A percentile compares a stretch with the other conserved stretches of the same genome.
phyloP scores from a whole-genome alignment of 2,329 filamentous ascomycete genomes.

The Hypoxylon sp. region DNA sequence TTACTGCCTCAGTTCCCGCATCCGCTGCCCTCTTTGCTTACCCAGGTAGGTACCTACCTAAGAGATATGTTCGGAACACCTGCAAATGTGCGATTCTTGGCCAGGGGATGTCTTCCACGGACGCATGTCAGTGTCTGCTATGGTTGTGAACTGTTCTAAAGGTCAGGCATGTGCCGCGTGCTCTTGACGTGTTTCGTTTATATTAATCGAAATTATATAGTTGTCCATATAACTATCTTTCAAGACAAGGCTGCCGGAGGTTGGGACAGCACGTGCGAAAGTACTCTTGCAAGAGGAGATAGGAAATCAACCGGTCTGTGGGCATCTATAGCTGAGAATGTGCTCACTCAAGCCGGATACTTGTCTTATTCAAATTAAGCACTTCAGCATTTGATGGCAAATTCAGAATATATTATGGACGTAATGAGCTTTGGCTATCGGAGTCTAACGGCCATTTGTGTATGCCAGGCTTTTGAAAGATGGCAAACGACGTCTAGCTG shows the following conservation, averaged over 20 bases:
- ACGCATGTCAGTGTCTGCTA: background rate
- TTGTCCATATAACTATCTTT: slow-evolving; percentile 5
- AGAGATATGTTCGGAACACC: background rate
- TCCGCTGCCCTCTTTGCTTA: slow-evolving; percentile 1
- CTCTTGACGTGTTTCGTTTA: slow-evolving; percentile 35
- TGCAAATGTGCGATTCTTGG: slow-evolving; percentile 7
- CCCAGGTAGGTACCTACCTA: too few species aligned
- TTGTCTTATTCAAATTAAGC: background rate
- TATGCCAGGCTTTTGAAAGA: background rate
- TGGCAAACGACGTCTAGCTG: background rate
- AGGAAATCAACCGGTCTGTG: background rate
- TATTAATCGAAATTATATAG: slow-evolving; percentile 34
- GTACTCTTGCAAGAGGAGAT: slow-evolving; percentile 12
- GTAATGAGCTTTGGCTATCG: background rate
- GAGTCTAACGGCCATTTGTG: background rate
- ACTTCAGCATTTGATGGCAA: slow-evolving; percentile 1
- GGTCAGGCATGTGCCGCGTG: slow-evolving; percentile 8
- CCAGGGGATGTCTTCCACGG: background rate
- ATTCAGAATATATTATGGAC: background rate
- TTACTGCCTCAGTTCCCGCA: slow-evolving; percentile 32
- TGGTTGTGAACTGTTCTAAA: slow-evolving; percentile 16
- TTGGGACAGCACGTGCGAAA: slow-evolving; percentile 30
- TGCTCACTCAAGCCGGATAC: background rate
- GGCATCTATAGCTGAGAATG: slow-evolving; percentile 18
- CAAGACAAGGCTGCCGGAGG: slow-evolving; percentile 22